phyloP scores from a whole-genome alignment of 306 rosid species.

The Parietaria judaica region DNA sequence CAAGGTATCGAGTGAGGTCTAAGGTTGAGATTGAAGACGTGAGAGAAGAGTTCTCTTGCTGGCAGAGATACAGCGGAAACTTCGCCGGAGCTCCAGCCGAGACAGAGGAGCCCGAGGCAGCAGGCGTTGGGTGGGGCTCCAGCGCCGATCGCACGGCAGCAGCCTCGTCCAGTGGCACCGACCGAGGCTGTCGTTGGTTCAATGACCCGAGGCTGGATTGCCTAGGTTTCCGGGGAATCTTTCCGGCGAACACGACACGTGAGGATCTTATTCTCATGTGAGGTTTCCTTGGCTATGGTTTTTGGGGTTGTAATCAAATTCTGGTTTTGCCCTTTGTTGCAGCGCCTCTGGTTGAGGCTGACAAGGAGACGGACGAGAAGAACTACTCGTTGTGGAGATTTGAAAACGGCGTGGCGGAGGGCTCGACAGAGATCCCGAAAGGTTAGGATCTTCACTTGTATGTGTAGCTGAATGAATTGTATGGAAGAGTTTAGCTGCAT shows the following conservation, averaged over 20 bases:
- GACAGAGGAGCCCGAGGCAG: slow-evolving; percentile 70
- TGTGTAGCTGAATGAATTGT: no score
- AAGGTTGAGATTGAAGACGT: slow-evolving; percentile 91
- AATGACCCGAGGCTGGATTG: slow-evolving; percentile 73
- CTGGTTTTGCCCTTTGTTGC: slow-evolving; percentile 19
- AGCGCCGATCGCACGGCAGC: slow-evolving; percentile 41
- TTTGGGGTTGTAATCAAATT: background rate
- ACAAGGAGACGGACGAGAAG: slow-evolving; percentile 69
- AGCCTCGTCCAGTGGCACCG: slow-evolving; percentile 51
- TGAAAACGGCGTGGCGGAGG: slow-evolving; percentile 84
- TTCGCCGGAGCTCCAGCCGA: slow-evolving; percentile 30
- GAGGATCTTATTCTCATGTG: slow-evolving; percentile 23
- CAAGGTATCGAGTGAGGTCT: slow-evolving; percentile 85
- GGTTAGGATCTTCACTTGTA: slow-evolving; percentile 27
- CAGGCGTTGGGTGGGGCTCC: slow-evolving; percentile 85
- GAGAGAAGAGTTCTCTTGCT: slow-evolving; percentile 56
- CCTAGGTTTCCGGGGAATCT: slow-evolving; percentile 91
- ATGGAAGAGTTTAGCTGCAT: no score
- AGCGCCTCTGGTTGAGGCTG: slow-evolving; percentile 81
- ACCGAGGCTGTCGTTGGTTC: slow-evolving; percentile 81
- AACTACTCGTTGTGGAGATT: slow-evolving; percentile 72
- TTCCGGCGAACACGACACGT: slow-evolving; percentile 63
- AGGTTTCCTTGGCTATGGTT: background rate
- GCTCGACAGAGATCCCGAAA: slow-evolving; percentile 79
- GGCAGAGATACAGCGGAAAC: slow-evolving; percentile 72